Evolutionary conservation across 352 stramenopile genomes (phyloP).

Genomic region (Phytophthora fragariae): DNA sequence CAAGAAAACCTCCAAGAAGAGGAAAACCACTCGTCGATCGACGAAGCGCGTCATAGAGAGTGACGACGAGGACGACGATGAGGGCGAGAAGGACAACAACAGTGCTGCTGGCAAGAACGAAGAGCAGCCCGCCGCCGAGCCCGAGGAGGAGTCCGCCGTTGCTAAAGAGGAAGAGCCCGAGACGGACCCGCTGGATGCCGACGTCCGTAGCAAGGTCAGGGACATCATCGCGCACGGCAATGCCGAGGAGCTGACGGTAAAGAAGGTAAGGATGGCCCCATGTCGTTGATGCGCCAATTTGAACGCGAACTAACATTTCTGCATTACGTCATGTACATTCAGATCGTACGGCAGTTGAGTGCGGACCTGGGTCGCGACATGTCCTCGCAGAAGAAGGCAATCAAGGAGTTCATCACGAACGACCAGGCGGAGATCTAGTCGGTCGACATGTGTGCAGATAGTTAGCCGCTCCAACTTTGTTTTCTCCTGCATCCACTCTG

Average conservation of each 20-base stretch:
- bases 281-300: neutral
- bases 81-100: conserved; percentile 29
- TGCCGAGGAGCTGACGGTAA: conserved; percentile 83
- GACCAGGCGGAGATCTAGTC: conserved; percentile 34
- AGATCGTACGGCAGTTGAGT: conserved; percentile 82
- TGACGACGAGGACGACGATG: conserved; percentile 34
- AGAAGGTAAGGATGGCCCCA: conserved; percentile 58
- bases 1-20: conserved; percentile 48
- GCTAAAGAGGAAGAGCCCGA: conserved; percentile 28
- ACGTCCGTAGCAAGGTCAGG: conserved; percentile 72
- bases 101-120: conserved; percentile 28
- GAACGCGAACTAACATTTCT: conserved; percentile 2
- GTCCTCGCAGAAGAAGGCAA: conserved; percentile 75
- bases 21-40: conserved; percentile 33
- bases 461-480: neutral
- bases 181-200: conserved; percentile 41
- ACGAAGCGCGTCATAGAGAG: conserved; percentile 44
- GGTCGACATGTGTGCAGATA: neutral
- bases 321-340: neutral
- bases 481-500: neutral
- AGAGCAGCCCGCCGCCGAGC: conserved; percentile 26
- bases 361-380: conserved; percentile 73
- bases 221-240: conserved; percentile 84
- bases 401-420: conserved; percentile 83
- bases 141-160: conserved; percentile 20